Percentiles rank a stretch among this genome's conserved stretches.
Evolutionary conservation across 306 rosid genomes (phyloP).

Genomic region (Macrotyloma uniflorum): DNA sequence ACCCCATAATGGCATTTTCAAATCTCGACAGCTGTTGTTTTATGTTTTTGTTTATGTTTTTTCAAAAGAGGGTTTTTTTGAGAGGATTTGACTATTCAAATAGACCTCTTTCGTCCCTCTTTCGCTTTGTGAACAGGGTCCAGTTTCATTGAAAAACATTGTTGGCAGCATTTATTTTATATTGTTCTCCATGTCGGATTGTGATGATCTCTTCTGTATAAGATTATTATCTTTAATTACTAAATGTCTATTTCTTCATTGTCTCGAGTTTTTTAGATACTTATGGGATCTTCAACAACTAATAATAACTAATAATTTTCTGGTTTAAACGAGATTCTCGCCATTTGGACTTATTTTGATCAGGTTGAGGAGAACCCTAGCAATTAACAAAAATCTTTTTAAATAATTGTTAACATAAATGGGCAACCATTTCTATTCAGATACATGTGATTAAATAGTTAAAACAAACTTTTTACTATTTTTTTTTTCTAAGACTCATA

Average conservation of each 20-base stretch:
- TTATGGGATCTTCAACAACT: constrained; percentile 12
- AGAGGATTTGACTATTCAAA: constrained; percentile 46
- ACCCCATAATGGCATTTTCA: constrained; percentile 30
- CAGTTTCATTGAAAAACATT: neutral
- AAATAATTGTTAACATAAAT: neutral
- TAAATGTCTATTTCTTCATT: neutral
- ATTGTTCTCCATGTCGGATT: neutral
- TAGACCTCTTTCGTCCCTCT: constrained; percentile 36
- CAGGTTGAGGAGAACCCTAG: no score
- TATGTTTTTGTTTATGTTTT: neutral
- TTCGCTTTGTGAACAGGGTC: constrained; percentile 28
- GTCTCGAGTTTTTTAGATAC: neutral
- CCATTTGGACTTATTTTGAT: neutral
- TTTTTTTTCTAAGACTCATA: no score
- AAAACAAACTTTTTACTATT: no score
- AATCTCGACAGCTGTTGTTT: constrained; percentile 2
- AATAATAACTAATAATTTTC: neutral
- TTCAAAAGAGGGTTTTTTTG: constrained; percentile 29
- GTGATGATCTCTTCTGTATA: constrained; percentile 3
- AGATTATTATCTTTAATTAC: constrained; percentile 1
- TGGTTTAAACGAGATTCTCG: neutral
- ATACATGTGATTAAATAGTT: no score
- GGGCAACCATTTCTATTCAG: neutral
- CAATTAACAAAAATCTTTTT: no score
- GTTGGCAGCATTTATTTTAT: constrained; percentile 14